Evolutionary conservation across 2,329 filamentous ascomycete species (phyloP), one percentile per base, ranked within the genome.

Genomic region (Trichoderma sp.): DNA sequence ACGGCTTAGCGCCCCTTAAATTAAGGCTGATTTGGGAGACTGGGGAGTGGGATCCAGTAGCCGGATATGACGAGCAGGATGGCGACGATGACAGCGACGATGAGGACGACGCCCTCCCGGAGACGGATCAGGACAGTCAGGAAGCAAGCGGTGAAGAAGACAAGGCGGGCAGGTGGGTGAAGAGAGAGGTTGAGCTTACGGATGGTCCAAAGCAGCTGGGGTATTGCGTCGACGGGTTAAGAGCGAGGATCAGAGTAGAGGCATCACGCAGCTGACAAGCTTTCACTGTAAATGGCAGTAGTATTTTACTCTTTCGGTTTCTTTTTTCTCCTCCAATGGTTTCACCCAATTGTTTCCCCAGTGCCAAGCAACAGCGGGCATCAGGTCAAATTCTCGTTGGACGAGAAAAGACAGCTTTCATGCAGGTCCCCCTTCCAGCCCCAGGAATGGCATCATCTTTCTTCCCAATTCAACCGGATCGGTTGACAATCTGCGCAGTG

Each of bases 41-140:
- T 9, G 94, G 94, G 24, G 95, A 98, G 83, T 94, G 93, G 91
- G 95, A 98, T 83, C 94, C 94, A 0, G 91, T 95, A 0, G 89
- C 89, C 9, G 88, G 89, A 76, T 90, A 91, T 78, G 88, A 91
- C 77, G 88, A 90, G 5, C 88, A 89, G 35, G 90, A 90, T 60
- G 88, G 59, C 16, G 56, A 71, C 6, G 33, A 85, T 71, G 87
- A 86, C 62, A 88, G 27, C 16, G 35, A 62, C 6, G 35, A 85
- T 72, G 87, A 89, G 35, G 86, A 87, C 6, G 85, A 84, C 2
- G 84, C 83, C 14, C 78, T 81, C 73, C 77, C 68, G 41, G 76
- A 77, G 7, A 75, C 79, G 18, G 83, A 83, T 69, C 77, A 65
- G 45, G 83, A 83, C 6, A 81, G 78, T n/a, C 82, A 79, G 6